Evolutionary conservation across 768 basidiomycete genomes (phyloP).

Genomic region (Cystobasidium ongulense): DNA sequence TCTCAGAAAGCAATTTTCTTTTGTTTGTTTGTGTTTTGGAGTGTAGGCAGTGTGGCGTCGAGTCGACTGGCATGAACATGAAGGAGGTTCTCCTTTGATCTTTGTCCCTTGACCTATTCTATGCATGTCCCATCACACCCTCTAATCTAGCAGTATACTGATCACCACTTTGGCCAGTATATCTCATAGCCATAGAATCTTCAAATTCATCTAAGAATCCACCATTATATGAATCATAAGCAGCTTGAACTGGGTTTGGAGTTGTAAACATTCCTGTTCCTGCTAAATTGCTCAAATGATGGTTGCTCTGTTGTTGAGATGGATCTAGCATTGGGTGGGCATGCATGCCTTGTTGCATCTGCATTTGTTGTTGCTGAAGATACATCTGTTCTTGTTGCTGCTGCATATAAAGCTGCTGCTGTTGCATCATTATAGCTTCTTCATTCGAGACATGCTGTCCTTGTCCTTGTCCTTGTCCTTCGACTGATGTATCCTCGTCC

Average conservation of each 20-base stretch:
- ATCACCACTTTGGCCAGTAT: constrained; percentile 1
- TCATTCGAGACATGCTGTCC: not conserved
- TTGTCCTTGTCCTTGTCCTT: not conserved
- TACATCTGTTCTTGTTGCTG: not conserved
- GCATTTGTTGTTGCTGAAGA: constrained; percentile 4
- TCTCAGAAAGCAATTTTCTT: too few species aligned
- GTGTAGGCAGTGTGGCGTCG: not conserved
- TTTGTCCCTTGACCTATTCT: too few species aligned
- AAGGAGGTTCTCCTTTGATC: not conserved
- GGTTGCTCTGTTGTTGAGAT: not conserved
- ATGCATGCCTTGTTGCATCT: not conserved
- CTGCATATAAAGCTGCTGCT: not conserved
- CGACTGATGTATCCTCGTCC: not conserved
- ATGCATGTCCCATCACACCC: constrained; percentile 11
- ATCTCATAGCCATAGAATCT: not conserved
- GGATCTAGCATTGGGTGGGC: not conserved
- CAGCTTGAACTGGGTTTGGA: not conserved
- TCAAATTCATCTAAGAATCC: constrained; percentile 13
- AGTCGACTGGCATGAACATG: not conserved
- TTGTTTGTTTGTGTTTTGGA: too few species aligned
- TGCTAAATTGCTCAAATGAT: not conserved
- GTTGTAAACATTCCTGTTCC: not conserved
- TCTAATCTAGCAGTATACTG: constrained; percentile 4
- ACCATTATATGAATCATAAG: constrained; percentile 17
- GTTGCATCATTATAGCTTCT: not conserved